These are phyloP conservation scores for Sinapis alba DNA, from an alignment of 441 rosid genomes.

Conservation along the genomic window DNA sequence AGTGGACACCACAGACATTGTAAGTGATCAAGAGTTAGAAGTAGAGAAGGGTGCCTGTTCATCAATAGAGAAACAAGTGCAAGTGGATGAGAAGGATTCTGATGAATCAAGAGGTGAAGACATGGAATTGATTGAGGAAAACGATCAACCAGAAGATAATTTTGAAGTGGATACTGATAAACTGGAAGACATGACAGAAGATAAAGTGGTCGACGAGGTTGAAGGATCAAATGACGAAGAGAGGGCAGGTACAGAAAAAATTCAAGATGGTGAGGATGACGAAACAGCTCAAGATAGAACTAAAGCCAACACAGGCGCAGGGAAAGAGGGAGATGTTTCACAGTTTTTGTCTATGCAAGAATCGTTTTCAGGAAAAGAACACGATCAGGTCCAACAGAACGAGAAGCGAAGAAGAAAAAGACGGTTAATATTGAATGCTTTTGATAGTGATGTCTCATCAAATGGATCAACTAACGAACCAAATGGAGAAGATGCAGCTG, in stretches of 20 bases:
- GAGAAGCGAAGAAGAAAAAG: constrained; percentile 23
- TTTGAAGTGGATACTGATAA: neutral
- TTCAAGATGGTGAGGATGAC: constrained; percentile 24
- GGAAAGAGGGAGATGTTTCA: neutral
- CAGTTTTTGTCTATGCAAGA: constrained; percentile 16
- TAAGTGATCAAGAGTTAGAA: neutral
- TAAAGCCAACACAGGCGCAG: neutral
- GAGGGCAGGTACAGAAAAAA: neutral
- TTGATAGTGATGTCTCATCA: constrained; percentile 22
- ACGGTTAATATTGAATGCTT: neutral
- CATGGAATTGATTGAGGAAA: neutral
- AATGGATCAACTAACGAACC: constrained; percentile 10
- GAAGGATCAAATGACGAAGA: constrained; percentile 20
- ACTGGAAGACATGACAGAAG: neutral
- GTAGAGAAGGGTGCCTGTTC: neutral
- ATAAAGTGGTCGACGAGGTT: neutral
- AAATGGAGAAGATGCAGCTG: constrained; percentile 25
- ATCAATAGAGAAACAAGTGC: neutral
- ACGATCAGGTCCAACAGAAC: constrained; percentile 3
- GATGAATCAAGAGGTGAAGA: neutral
- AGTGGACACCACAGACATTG: neutral
- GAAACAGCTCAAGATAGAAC: constrained; percentile 8
- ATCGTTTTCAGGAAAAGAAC: constrained; percentile 25
- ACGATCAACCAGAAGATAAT: neutral
- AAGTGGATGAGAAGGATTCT: neutral